Evolutionary conservation across 345 rosid genomes (phyloP).

Genomic region (Eucalyptus dawsonii): DNA sequence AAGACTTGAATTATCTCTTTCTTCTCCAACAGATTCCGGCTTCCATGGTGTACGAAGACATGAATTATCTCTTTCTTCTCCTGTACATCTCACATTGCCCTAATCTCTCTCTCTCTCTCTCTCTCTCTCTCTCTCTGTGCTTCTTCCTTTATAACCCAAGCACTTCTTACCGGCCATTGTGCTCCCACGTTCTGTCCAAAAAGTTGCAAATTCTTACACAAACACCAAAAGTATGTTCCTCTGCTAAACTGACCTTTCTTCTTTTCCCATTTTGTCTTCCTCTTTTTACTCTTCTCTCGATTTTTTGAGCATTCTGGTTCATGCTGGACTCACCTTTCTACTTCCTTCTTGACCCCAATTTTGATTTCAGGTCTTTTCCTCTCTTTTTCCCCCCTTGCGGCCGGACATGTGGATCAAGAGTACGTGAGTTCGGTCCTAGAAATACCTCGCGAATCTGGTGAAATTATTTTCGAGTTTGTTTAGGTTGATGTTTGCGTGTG

Average conservation of each 20-base stretch:
- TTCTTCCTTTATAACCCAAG: neutral
- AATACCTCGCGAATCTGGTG: neutral
- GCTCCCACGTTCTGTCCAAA: neutral
- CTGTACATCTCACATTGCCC: neutral
- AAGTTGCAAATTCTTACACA: neutral
- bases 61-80: slow-evolving; percentile 3
- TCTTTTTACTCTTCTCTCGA: neutral
- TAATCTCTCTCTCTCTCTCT: neutral
- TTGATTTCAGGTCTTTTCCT: neutral
- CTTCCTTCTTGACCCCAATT: neutral
- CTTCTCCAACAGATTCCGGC: slow-evolving; percentile 1
- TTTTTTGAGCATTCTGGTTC: neutral
- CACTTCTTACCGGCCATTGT: neutral
- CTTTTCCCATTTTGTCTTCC: neutral
- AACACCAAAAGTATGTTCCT: neutral
- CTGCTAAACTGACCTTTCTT: neutral
- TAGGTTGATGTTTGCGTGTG: neutral
- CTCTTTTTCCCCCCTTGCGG: neutral
- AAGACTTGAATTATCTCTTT: neutral
- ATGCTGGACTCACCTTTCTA: neutral
- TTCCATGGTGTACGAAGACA: neutral
- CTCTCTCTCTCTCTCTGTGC: neutral
- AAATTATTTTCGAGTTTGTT: neutral
- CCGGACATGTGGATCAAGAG: neutral
- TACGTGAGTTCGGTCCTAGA: neutral